Evolutionary conservation across 495 filamentous ascomycete species (phyloP), one percentile per base, ranked within the genome.

Genomic region (Neurospora discreta): DNA sequence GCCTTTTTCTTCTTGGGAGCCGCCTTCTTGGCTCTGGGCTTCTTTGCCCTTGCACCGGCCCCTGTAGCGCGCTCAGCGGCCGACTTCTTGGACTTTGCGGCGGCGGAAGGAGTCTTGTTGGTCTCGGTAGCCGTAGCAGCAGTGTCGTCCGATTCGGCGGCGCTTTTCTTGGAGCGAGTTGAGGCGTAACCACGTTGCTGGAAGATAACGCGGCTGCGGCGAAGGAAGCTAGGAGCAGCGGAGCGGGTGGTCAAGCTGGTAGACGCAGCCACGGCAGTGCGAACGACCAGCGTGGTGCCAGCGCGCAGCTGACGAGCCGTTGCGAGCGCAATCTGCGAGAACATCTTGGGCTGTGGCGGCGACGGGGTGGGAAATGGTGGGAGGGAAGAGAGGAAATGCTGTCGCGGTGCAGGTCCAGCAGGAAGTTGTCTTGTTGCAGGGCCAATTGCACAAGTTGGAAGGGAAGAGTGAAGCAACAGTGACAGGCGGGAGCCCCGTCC

Each of bases 301-400:
- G 72, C 69, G 65, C 72, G 70, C 43, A 71, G 74, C 71, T 74
- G 75, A 41, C 75, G 76, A 39, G 73, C 77, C 26, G 76, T 68
- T 68, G 73, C 73, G 40, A 73, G 75, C 43, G 76, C 76, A 73
- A 80, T 77, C 71, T 76, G 16, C 26, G 77, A 75, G 72, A 71
- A 76, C 80, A 81, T 81, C 46, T 68, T 38, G 58, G 20, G n/a
- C n/a, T 68, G 16, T 26, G 39, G 23, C 39, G 20, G 71, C n/a
- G 46, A 58, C 18, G 41, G 18, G n/a, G 69, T 71, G 69, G 46
- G 40, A 39, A 68, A 39, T 65, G 73, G 38, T 33, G 71, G 71
- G 9, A 69, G 70, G 38, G 30, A 44, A 7, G 18, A 38, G 4
- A n/a, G 18, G 23, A 69, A 16, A 38, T 26, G 70, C 30, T 71